phyloP scores from a whole-genome alignment of 495 filamentous ascomycete genomes.

The Pseudevernia furfuracea region DNA sequence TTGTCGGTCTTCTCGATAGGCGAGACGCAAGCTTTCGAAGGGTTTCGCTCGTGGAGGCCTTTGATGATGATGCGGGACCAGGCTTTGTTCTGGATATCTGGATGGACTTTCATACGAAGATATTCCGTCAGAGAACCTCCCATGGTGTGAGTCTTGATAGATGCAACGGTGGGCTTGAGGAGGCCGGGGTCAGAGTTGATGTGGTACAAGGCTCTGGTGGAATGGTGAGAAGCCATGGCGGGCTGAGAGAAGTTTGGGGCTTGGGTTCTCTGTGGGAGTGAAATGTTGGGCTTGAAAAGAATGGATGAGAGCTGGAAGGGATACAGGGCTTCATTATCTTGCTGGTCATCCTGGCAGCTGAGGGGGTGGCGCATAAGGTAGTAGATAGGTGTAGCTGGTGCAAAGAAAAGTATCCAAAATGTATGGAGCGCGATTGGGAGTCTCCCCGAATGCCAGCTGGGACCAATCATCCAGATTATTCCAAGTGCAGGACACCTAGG shows the following conservation, averaged over 20 bases:
- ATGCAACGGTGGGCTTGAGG: conserved; percentile 11
- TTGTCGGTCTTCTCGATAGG: conserved; percentile 24
- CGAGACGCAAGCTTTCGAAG: conserved; percentile 12
- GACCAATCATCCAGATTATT: background rate
- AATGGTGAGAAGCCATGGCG: background rate
- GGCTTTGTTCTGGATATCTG: conserved; percentile 11
- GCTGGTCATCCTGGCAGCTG: background rate
- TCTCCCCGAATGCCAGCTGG: background rate
- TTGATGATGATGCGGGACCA: conserved; percentile 18
- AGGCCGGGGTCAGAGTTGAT: background rate
- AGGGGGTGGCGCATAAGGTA: background rate
- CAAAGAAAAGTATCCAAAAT: too few species aligned
- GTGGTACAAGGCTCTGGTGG: background rate
- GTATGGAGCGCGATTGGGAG: background rate
- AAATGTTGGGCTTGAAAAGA: too few species aligned
- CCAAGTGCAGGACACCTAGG: background rate
- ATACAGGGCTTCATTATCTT: background rate
- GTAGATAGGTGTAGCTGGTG: background rate
- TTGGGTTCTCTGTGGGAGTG: background rate
- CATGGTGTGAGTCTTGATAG: conserved; percentile 19
- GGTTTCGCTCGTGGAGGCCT: conserved; percentile 11
- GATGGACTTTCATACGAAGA: conserved; percentile 24
- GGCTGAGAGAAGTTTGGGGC: background rate
- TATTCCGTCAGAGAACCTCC: conserved; percentile 20
- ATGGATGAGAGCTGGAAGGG: background rate